A percentile compares a stretch with the other conserved stretches of the same genome.
phyloP scores from a whole-genome alignment of 169 alveolate species.

The Cryptosporidium sp. region DNA sequence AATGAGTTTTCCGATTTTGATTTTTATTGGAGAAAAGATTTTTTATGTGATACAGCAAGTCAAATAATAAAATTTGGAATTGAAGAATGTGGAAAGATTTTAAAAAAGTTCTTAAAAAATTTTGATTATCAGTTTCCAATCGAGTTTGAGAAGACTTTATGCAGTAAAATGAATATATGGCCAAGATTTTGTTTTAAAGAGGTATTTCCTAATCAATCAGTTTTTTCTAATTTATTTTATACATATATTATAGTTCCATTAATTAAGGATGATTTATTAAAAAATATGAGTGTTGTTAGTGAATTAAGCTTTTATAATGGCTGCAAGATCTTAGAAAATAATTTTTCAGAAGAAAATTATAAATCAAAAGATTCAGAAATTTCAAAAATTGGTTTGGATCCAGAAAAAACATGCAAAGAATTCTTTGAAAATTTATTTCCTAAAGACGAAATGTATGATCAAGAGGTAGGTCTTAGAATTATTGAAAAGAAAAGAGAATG shows the following conservation, averaged over 20 bases:
- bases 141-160: slow-evolving; percentile 21
- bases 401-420: background rate
- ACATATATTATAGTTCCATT: background rate
- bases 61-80: slow-evolving; percentile 16
- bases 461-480: slow-evolving; percentile 8
- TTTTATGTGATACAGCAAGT: slow-evolving; percentile 10
- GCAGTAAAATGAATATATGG: slow-evolving; percentile 45
- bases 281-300: background rate
- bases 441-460: slow-evolving; percentile 29
- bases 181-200: slow-evolving; percentile 39
- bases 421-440: slow-evolving; percentile 15
- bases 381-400: slow-evolving; percentile 11
- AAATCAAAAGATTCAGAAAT: background rate
- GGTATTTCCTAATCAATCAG: slow-evolving; percentile 33
- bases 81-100: background rate
- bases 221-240: slow-evolving; percentile 6
- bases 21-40: slow-evolving; percentile 27
- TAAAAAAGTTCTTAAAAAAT: background rate
- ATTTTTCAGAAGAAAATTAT: background rate
- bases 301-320: slow-evolving; percentile 4
- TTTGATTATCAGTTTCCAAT: slow-evolving; percentile 18
- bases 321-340: slow-evolving; percentile 15
- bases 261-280: background rate
- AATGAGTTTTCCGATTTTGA: slow-evolving; percentile 40
- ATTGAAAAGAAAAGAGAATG: slow-evolving; percentile 19